Base-by-base conservation (phyloP, 768 basidiomycete species). In the Peribolospora kevripleyi region DNA sequence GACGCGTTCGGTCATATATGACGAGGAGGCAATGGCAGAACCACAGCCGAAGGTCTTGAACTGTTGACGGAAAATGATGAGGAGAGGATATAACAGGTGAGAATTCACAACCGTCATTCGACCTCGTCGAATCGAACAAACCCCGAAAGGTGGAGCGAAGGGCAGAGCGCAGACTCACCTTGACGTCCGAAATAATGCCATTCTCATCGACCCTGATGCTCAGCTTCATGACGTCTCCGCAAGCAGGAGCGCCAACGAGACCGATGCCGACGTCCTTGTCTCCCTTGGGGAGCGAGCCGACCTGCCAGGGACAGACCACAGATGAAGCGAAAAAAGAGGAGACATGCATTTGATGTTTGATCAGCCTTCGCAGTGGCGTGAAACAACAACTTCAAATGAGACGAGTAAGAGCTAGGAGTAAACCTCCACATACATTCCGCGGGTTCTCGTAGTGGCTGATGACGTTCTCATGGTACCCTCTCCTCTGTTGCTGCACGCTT, bases 41-140 rank as follows among this genome's bases (percentile, higher is more conserved):
- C 93, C 93, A 68, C 93, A 97, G 3, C 93, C 91, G 68, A 98
- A 97, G 0, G 93, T 97, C 74, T 97, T 98, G 75, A 97, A 97
- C 71, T 25, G 25, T 25, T 25, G 25, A 25, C 25, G 25, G 25
- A 25, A 25, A 25, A 25, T 25, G 25, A 39, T 48, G 42, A 8
- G 51, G 43, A 42, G 25, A 41, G 13, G n/a, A 7, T 42, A 13
- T 10, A 46, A 46, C 36, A 48, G 48, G 47, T 54, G 47, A 54
- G 47, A 46, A 46, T 25, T 25, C 25, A 25, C 25, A 25, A 25
- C 25, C 25, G 25, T 25, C 25, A 25, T 25, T 25, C 25, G 25
- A 25, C 25, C 25, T 25, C 25, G 25, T 25, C 25, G 25, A 25
- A 25, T 25, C 25, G 25, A 25, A 25, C 25, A 25, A 25, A 25